Conservation (phyloP, 176 grass and related monocot genomes). For the Ampelocalamus luodianensis region DNA sequence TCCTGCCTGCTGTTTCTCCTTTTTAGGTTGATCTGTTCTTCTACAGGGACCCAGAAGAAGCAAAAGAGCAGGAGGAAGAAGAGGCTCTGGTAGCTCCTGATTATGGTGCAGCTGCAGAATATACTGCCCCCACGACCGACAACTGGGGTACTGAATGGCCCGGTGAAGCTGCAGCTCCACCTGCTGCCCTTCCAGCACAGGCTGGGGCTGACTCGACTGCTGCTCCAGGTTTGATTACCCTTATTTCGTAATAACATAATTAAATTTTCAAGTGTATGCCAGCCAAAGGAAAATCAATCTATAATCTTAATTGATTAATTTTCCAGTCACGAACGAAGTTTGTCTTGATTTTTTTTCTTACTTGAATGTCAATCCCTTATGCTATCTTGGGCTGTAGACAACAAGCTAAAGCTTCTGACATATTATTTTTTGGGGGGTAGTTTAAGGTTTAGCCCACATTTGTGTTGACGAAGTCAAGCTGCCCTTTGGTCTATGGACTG, state of each 20-base stretch:
- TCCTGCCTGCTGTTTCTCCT: background rate
- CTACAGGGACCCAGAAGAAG: conserved; percentile 91
- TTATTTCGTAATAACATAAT: background rate
- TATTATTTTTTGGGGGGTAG: background rate
- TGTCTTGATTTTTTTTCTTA: background rate
- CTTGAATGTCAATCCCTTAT: background rate
- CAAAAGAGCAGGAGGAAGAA: conserved; percentile 86
- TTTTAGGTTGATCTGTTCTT: conserved; percentile 93
- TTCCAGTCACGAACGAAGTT: background rate
- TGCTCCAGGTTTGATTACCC: conserved; percentile 52
- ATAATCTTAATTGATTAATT: background rate
- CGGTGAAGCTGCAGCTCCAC: conserved; percentile 50
- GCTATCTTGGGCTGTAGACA: background rate
- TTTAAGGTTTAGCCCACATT: background rate
- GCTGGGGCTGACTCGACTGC: conserved; percentile 52
- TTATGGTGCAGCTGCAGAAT: conserved; percentile 53
- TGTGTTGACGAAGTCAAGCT: background rate
- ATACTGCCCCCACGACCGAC: conserved; percentile 31
- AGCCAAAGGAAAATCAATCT: background rate
- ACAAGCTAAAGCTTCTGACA: background rate
- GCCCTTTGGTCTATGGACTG: background rate
- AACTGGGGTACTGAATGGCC: conserved; percentile 56
- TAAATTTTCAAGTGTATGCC: background rate
- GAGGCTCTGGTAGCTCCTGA: conserved; percentile 58
- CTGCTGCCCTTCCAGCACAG: conserved; percentile 40